phyloP scores from a whole-genome alignment of 2,329 filamentous ascomycete genomes.

The Fusarium pseudoanthophilum region DNA sequence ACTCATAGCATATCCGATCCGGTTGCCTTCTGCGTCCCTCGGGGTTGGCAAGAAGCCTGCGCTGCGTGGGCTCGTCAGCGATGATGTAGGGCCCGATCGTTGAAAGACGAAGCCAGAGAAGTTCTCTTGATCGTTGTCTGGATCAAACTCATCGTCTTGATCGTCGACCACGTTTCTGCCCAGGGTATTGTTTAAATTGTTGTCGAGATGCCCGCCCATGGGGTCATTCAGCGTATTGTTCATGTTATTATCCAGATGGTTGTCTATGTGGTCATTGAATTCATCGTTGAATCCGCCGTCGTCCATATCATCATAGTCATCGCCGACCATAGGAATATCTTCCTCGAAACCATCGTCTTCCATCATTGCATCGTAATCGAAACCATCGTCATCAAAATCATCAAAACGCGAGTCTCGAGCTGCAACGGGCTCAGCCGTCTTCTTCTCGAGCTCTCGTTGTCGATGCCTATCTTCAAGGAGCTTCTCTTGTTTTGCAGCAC shows the following conservation, averaged over 20 bases:
- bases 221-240: constrained; percentile 35
- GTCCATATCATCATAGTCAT: constrained; percentile 46
- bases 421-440: constrained; percentile 53
- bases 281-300: constrained; percentile 42
- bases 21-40: constrained; percentile 63
- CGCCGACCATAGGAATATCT: constrained; percentile 46
- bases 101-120: constrained; percentile 70
- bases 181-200: constrained; percentile 36
- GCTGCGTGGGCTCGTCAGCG: constrained; percentile 61
- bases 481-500: constrained; percentile 74
- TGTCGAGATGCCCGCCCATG: constrained; percentile 13
- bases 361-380: constrained; percentile 72
- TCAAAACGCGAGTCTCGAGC: constrained; percentile 66
- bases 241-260: constrained; percentile 1
- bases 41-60: constrained; percentile 62
- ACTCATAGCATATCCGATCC: constrained; percentile 67
- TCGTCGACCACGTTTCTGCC: constrained; percentile 39
- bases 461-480: constrained; percentile 78
- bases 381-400: constrained; percentile 69
- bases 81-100: constrained; percentile 63
- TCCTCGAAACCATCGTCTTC: constrained; percentile 74
- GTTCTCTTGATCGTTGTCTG: constrained; percentile 61
- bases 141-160: constrained; percentile 37
- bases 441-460: constrained; percentile 72
- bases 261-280: constrained; percentile 28